These are phyloP conservation scores for Monilinia laxa DNA, from an alignment of 2,329 filamentous ascomycete genomes.

Conservation along the genomic window DNA sequence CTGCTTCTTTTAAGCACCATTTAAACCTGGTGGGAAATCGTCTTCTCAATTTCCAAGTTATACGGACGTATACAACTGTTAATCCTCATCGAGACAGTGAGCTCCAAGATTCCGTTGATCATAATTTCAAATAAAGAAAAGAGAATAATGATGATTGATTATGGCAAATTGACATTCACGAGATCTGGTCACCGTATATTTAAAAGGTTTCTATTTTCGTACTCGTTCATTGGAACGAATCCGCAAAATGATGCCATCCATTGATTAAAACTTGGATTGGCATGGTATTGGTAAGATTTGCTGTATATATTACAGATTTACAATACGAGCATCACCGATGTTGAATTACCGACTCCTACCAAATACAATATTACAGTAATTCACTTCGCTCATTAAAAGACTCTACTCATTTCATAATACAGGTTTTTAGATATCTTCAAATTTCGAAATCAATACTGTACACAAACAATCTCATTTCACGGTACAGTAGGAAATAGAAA, in stretches of 20 bases:
- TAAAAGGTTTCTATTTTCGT: not conserved
- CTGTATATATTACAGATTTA: not conserved
- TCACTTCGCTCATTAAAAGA: not conserved
- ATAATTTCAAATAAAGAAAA: not conserved
- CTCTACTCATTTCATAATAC: not conserved
- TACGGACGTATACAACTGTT: not conserved
- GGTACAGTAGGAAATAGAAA: too few relatives aligned
- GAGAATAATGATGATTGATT: not conserved
- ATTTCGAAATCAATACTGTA: not conserved
- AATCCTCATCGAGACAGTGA: not conserved
- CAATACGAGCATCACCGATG: slow-evolving; percentile 11
- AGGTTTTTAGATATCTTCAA: not conserved
- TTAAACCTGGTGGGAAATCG: not conserved
- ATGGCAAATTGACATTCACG: not conserved
- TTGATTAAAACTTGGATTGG: not conserved
- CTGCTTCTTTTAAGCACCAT: slow-evolving; percentile 10
- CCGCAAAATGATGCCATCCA: slow-evolving; percentile 7
- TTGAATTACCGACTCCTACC: not conserved
- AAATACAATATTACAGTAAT: not conserved
- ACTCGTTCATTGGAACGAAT: not conserved
- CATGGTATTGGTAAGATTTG: slow-evolving; percentile 4
- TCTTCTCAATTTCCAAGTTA: slow-evolving; percentile 5
- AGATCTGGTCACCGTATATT: not conserved
- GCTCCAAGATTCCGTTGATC: slow-evolving; percentile 14
- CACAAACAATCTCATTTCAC: not conserved